Conservation (phyloP, 805 yeast genomes). For the Vanderwaltozyma tropicalis region DNA sequence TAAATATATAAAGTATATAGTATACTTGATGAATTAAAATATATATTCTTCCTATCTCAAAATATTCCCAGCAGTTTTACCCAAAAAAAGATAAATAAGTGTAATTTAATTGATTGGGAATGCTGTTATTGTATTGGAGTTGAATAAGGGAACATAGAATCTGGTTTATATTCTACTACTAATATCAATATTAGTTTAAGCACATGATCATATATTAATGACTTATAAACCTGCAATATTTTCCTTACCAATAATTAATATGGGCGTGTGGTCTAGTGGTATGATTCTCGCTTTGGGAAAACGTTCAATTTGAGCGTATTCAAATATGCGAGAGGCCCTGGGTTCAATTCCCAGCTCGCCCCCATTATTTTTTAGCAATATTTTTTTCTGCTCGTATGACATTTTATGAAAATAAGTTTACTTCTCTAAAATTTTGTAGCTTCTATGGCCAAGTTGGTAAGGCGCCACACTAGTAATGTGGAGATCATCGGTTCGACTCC, state of each 20-base stretch:
- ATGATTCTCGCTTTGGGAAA: slow-evolving; percentile 45
- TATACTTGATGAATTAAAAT: neutral
- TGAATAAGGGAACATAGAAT: no score
- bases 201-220: no score
- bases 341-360: slow-evolving; percentile 49
- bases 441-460: slow-evolving; percentile 64
- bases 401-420: no score
- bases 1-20: slow-evolving; percentile 5
- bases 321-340: slow-evolving; percentile 48
- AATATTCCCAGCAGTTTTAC: no score
- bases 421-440: slow-evolving; percentile 21
- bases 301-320: neutral
- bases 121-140: no score
- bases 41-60: no score
- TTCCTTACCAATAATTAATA: no score
- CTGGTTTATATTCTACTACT: no score
- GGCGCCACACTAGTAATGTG: slow-evolving; percentile 87
- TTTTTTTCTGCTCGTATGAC: no score
- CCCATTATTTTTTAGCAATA: slow-evolving; percentile 7
- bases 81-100: no score
- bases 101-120: no score
- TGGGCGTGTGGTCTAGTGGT: slow-evolving; percentile 44
- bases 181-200: no score
- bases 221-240: neutral
- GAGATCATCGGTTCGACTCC: slow-evolving; percentile 76